Percentiles rank a stretch among this genome's conserved stretches.
phyloP scores from a whole-genome alignment of 805 yeast genomes.

The Sugiyamaella smithiae region DNA sequence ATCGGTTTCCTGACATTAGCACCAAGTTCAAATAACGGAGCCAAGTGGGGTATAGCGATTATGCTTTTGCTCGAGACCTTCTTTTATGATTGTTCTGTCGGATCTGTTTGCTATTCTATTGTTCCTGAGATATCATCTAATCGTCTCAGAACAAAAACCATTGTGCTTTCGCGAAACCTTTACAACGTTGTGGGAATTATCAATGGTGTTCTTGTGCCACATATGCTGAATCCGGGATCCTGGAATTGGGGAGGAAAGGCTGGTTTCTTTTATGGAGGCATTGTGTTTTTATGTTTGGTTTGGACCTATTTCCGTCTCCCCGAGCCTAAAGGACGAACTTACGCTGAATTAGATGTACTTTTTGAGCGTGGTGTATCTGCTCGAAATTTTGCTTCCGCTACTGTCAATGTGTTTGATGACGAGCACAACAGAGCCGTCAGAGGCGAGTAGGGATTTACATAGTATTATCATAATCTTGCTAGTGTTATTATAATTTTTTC shows the following conservation, averaged over 20 bases:
- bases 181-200: conserved; percentile 25
- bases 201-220: conserved; percentile 34
- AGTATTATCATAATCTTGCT: neutral
- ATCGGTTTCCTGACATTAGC: conserved; percentile 45
- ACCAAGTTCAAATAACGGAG: conserved; percentile 28
- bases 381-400: conserved; percentile 27
- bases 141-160: conserved; percentile 42
- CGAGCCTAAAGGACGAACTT: conserved; percentile 56
- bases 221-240: conserved; percentile 46
- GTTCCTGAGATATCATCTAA: conserved; percentile 43
- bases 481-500: no score
- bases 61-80: conserved; percentile 45
- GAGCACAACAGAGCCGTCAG: neutral
- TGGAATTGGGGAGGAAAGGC: conserved; percentile 49
- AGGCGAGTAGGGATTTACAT: neutral
- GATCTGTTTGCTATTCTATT: conserved; percentile 43
- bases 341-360: conserved; percentile 56
- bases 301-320: conserved; percentile 56
- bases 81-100: conserved; percentile 43
- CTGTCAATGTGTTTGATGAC: conserved; percentile 19
- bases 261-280: conserved; percentile 46
- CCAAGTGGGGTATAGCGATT: conserved; percentile 37
- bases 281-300: conserved; percentile 30
- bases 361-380: conserved; percentile 38
- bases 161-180: conserved; percentile 40